A percentile compares a stretch with the other conserved stretches of the same genome.
Conservation (phyloP, 192 early-diverging fungal genomes). For the Helicostylum pulchrum region DNA sequence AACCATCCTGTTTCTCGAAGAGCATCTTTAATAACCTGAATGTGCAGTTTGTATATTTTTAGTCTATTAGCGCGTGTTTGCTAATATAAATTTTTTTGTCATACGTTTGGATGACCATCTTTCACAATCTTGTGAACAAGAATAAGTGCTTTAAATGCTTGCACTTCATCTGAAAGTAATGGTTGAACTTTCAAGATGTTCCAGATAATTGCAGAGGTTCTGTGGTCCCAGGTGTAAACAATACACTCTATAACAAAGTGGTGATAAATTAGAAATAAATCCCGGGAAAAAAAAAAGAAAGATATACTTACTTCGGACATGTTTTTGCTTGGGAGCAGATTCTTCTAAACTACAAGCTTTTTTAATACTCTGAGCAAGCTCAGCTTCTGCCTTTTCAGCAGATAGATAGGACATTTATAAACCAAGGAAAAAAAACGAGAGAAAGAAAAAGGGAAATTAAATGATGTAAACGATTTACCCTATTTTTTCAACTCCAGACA, state of each 20-base stretch:
- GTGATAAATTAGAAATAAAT: no score
- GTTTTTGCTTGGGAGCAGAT: conserved; percentile 96
- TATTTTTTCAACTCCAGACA: no score
- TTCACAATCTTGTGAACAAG: conserved; percentile 93
- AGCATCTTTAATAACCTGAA: conserved; percentile 79
- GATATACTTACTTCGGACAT: conserved; percentile 68
- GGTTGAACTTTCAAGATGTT: conserved; percentile 83
- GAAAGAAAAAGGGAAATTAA: background rate
- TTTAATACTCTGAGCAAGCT: conserved; percentile 82
- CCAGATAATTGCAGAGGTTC: conserved; percentile 84
- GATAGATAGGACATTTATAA: conserved; percentile 34
- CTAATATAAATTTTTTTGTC: conserved; percentile 2
- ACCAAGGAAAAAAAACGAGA: background rate
- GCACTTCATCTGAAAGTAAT: conserved; percentile 88
- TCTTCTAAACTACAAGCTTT: conserved; percentile 90
- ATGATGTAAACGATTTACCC: no score
- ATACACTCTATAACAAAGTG: conserved; percentile 61
- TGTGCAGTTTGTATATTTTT: background rate
- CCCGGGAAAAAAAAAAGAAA: background rate
- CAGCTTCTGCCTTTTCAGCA: conserved; percentile 75
- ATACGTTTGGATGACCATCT: conserved; percentile 81
- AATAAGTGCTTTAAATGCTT: conserved; percentile 94
- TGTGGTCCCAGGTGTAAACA: conserved; percentile 93
- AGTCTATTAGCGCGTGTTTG: background rate
- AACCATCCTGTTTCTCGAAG: conserved; percentile 79